Percentiles rank a stretch among this genome's conserved stretches.
These are phyloP conservation scores for Metrosideros polymorpha DNA, from an alignment of 441 rosid species.

Conservation along the genomic window DNA sequence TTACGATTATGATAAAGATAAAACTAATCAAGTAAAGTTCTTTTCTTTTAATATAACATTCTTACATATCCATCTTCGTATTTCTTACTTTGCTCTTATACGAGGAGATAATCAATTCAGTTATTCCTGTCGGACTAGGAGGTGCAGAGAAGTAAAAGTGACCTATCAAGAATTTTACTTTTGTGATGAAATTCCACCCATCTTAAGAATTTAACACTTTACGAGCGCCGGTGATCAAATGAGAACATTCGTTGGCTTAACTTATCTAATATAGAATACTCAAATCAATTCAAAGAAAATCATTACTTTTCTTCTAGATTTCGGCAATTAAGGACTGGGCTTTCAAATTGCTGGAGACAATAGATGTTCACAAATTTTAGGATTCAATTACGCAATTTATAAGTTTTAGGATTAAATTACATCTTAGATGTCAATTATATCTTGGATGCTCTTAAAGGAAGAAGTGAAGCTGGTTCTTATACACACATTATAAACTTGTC, in stretches of 20 bases:
- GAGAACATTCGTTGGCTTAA: rapidly evolving
- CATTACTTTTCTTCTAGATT: rapidly evolving
- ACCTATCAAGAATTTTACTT: background rate
- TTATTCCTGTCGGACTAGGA: rapidly evolving
- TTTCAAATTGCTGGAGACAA: background rate
- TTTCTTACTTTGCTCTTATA: background rate
- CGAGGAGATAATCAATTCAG: background rate
- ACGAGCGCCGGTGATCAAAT: rapidly evolving
- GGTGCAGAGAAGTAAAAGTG: background rate
- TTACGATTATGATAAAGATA: background rate
- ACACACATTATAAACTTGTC: rapidly evolving
- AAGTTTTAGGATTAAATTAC: no score
- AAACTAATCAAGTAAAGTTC: background rate
- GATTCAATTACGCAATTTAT: background rate
- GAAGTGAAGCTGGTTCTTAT: background rate
- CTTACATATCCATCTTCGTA: background rate
- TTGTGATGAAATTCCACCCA: rapidly evolving
- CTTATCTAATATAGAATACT: rapidly evolving
- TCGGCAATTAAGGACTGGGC: background rate
- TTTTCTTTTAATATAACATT: background rate
- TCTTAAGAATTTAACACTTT: rapidly evolving
- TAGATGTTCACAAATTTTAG: rapidly evolving
- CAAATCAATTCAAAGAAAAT: background rate
- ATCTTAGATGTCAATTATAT: no score
- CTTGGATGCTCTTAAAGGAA: no score